Conservation (phyloP, 2,329 filamentous ascomycete species). For the Penicillium sp. region DNA sequence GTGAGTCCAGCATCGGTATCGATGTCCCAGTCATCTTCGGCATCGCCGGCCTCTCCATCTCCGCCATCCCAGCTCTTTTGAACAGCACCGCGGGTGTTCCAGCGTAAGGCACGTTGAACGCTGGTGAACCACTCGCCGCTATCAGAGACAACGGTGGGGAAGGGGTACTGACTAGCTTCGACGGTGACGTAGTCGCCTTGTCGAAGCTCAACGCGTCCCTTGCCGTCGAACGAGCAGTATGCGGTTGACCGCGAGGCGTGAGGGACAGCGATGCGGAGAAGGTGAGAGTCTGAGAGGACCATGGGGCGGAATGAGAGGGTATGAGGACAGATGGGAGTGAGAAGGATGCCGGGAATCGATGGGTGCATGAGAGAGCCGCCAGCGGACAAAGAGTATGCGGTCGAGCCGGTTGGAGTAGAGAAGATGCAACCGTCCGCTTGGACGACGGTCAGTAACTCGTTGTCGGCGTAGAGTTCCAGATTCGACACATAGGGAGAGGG, state of each 20-base stretch:
- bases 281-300: constrained; percentile 94
- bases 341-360: constrained; percentile 92
- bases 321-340: constrained; percentile 97
- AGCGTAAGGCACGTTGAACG: constrained; percentile 86
- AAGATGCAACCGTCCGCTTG: constrained; percentile 98
- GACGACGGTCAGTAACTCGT: constrained; percentile 91
- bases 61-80: constrained; percentile 80
- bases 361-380: constrained; percentile 95
- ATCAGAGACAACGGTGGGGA: constrained; percentile 91
- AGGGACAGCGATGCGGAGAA: constrained; percentile 86
- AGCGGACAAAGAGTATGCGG: constrained; percentile 93
- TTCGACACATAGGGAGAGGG: constrained; percentile 97
- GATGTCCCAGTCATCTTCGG: constrained; percentile 79
- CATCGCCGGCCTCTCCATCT: constrained; percentile 47
- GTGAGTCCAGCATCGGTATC: constrained; percentile 71
- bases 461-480: constrained; percentile 92
- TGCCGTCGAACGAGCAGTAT: constrained; percentile 97
- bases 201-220: constrained; percentile 88
- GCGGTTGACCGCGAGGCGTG: constrained; percentile 85
- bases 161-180: constrained; percentile 93
- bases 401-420: constrained; percentile 91
- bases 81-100: constrained; percentile 90
- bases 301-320: constrained; percentile 96
- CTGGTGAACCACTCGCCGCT: constrained; percentile 96
- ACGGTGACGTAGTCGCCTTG: constrained; percentile 97